Conservation (phyloP, 2,329 filamentous ascomycete species). For the Pseudogymnoascus sp. region DNA sequence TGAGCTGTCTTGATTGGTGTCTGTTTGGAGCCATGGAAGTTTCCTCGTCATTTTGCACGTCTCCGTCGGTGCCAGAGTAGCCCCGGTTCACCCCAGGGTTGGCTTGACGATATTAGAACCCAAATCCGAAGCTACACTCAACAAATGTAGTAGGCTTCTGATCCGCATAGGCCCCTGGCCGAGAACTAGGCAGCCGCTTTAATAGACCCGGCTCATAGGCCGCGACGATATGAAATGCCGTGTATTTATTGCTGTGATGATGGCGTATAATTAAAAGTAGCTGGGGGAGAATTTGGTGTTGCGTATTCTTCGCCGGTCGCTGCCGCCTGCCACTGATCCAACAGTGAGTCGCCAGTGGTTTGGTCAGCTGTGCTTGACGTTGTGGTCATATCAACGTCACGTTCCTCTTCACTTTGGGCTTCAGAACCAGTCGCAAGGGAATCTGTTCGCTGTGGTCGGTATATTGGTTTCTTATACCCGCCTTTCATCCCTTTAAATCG, state of each 20-base stretch:
- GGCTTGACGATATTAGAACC: background rate
- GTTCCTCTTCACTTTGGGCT: background rate
- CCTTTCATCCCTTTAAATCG: background rate
- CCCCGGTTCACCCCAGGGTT: background rate
- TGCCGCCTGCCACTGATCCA: background rate
- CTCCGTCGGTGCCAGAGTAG: background rate
- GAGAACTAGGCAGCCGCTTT: background rate
- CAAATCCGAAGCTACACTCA: background rate
- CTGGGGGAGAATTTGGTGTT: background rate
- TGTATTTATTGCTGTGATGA: background rate
- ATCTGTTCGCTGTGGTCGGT: background rate
- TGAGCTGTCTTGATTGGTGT: background rate
- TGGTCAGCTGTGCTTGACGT: background rate
- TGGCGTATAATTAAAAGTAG: background rate
- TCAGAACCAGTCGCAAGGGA: background rate
- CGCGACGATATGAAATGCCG: no score
- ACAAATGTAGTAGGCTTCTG: background rate
- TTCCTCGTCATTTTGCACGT: background rate
- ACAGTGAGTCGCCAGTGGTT: background rate
- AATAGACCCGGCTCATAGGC: background rate
- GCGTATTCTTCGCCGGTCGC: background rate
- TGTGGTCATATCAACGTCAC: background rate
- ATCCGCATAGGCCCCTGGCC: background rate
- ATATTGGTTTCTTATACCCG: background rate
- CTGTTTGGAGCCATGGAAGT: conserved; percentile 1